phyloP scores from a whole-genome alignment of 2,329 filamentous ascomycete genomes.

The Clarireedia hainanense region DNA sequence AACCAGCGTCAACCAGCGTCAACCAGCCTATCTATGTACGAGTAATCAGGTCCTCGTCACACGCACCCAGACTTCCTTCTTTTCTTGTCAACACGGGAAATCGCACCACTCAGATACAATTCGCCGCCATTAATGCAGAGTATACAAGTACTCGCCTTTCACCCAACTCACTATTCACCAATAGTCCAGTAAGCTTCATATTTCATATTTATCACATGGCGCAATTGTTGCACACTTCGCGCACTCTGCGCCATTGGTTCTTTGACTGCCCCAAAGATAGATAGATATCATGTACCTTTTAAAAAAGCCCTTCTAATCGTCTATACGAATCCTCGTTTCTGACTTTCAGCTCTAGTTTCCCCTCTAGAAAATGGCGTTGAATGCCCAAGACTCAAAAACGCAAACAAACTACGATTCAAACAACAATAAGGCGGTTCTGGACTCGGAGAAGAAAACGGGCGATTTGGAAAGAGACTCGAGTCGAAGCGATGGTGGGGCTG shows the following conservation, averaged over 20 bases:
- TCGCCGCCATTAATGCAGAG: slow-evolving; percentile 6
- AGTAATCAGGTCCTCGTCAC: neutral
- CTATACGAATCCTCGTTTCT: neutral
- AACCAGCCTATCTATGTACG: neutral
- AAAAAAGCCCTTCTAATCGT: neutral
- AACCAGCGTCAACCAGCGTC: no score
- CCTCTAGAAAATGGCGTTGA: slow-evolving; percentile 8
- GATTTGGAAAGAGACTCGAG: neutral
- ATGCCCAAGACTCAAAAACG: neutral
- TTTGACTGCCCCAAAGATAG: neutral
- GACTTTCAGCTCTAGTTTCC: neutral
- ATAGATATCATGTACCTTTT: neutral
- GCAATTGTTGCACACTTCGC: neutral
- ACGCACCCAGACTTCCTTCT: neutral
- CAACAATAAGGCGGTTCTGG: neutral
- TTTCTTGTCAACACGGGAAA: no score
- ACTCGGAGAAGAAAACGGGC: neutral
- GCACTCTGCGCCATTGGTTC: neutral
- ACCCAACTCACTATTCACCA: slow-evolving; percentile 4
- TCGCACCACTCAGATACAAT: no score
- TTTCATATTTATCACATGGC: neutral
- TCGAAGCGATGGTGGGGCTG: neutral
- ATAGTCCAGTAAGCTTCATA: slow-evolving; percentile 7
- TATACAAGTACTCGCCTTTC: neutral
- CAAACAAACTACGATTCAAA: neutral